These are phyloP conservation scores for Aureobasidium sp. DNA, from an alignment of 2,329 filamentous ascomycete genomes.

Conservation along the genomic window DNA sequence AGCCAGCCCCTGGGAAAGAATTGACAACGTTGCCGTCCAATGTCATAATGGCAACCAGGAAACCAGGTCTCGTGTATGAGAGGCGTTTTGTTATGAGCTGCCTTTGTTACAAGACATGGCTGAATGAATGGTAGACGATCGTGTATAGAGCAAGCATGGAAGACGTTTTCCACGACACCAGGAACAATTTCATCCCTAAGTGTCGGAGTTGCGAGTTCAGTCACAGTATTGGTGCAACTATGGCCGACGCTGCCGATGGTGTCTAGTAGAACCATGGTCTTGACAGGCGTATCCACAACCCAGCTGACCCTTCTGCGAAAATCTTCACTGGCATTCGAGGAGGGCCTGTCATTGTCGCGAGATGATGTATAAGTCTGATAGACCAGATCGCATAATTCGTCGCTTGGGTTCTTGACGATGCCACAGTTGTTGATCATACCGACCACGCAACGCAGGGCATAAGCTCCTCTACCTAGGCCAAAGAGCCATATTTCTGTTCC, in stretches of 20 bases:
- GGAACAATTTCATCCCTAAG: constrained; percentile 30
- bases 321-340: constrained; percentile 21
- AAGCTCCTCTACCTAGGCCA: constrained; percentile 36
- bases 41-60: constrained; percentile 32
- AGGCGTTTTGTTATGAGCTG: constrained; percentile 1
- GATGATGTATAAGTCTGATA: constrained; percentile 28
- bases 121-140: constrained; percentile 31
- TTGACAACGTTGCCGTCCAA: constrained; percentile 30
- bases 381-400: constrained; percentile 26
- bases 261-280: constrained; percentile 29
- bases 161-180: constrained; percentile 27
- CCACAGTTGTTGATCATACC: constrained; percentile 33
- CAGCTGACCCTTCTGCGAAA: constrained; percentile 24
- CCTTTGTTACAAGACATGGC: constrained; percentile 24
- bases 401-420: constrained; percentile 10
- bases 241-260: constrained; percentile 28
- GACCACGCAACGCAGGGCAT: constrained; percentile 34
- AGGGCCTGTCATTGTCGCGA: constrained; percentile 26
- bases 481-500: constrained; percentile 34
- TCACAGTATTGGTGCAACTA: constrained; percentile 14
- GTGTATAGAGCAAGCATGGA: constrained; percentile 29
- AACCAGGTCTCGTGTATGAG: constrained; percentile 29
- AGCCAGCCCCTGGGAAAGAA: constrained; percentile 28
- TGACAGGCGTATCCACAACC: constrained; percentile 26
- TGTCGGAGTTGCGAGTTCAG: constrained; percentile 29